A percentile compares a stretch with the other conserved stretches of the same genome.
These are phyloP conservation scores for Marsdenia floribunda DNA, from an alignment of 257 asterid species.

Conservation along the genomic window DNA sequence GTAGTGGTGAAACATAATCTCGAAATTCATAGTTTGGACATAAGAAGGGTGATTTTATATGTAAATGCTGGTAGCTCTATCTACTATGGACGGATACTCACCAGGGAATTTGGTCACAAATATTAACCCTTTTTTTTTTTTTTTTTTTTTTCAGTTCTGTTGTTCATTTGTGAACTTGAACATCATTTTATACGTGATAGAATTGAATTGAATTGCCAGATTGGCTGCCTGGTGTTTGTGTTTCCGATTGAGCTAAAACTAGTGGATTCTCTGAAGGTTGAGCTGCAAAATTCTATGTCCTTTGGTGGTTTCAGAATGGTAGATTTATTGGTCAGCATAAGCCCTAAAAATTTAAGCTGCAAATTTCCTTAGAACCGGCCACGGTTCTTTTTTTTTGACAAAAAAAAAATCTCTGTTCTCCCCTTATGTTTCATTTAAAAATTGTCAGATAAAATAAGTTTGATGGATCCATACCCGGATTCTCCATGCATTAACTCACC, in stretches of 20 bases:
- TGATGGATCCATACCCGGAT: too few relatives aligned
- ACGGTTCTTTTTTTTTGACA: too few relatives aligned
- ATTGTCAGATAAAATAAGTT: too few relatives aligned
- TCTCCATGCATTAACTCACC: too few relatives aligned
- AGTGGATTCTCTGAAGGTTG: too few relatives aligned
- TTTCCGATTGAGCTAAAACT: too few relatives aligned
- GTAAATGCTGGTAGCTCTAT: slow-evolving; percentile 5
- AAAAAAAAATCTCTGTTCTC: too few relatives aligned
- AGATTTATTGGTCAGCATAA: neutral
- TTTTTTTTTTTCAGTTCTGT: neutral
- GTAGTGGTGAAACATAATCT: slow-evolving; percentile 29
- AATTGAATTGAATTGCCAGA: neutral
- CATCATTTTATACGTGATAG: neutral
- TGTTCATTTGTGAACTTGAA: neutral
- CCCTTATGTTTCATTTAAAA: too few relatives aligned
- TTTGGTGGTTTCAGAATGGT: too few relatives aligned
- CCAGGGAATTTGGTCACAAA: neutral
- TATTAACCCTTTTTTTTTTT: neutral
- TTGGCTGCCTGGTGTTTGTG: neutral
- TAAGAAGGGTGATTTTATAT: neutral
- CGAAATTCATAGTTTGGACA: neutral
- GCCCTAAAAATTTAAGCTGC: neutral
- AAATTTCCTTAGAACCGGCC: too few relatives aligned
- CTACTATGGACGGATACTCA: neutral
- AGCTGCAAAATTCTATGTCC: too few relatives aligned